Percentiles rank a stretch among this genome's conserved stretches.
Evolutionary conservation across 1,139 yeast genomes (phyloP).

Genomic region (Sugiyamaella paludigena): DNA sequence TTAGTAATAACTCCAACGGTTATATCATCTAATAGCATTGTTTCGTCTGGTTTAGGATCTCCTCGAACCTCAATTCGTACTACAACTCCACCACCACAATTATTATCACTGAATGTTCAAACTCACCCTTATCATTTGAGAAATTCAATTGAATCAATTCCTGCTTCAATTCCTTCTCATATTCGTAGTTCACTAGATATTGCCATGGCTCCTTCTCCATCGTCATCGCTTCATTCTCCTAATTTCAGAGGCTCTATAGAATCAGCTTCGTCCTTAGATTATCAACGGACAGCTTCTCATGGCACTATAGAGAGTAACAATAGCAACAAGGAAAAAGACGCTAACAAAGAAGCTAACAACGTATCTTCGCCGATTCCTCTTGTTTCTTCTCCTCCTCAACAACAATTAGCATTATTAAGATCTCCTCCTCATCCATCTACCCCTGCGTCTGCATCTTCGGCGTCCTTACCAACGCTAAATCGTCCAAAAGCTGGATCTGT

Average conservation of each 20-base stretch:
- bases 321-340: too few relatives aligned
- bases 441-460: slow-evolving; percentile 7
- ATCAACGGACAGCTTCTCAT: slow-evolving; percentile 2
- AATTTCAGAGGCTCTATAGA: slow-evolving; percentile 6
- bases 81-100: too few relatives aligned
- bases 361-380: slow-evolving; percentile 3
- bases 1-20: not conserved
- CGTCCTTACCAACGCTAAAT: slow-evolving; percentile 7
- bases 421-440: slow-evolving; percentile 5
- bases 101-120: too few relatives aligned
- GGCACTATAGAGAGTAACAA: slow-evolving; percentile 5
- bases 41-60: not conserved
- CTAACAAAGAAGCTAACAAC: not conserved
- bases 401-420: slow-evolving; percentile 12
- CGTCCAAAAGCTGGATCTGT: slow-evolving; percentile 3
- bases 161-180: slow-evolving; percentile 1
- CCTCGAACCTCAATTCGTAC: not conserved
- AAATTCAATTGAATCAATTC: not conserved
- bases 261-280: slow-evolving; percentile 8
- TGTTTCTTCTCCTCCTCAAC: slow-evolving; percentile 1
- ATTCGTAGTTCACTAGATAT: slow-evolving; percentile 4
- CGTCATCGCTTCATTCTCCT: slow-evolving; percentile 5
- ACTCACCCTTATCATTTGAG: too few relatives aligned
- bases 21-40: too few relatives aligned
- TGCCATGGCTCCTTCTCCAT: too few relatives aligned